These are phyloP conservation scores for Podaxis mareebaensis DNA, from an alignment of 768 basidiomycete species.

Conservation along the genomic window DNA sequence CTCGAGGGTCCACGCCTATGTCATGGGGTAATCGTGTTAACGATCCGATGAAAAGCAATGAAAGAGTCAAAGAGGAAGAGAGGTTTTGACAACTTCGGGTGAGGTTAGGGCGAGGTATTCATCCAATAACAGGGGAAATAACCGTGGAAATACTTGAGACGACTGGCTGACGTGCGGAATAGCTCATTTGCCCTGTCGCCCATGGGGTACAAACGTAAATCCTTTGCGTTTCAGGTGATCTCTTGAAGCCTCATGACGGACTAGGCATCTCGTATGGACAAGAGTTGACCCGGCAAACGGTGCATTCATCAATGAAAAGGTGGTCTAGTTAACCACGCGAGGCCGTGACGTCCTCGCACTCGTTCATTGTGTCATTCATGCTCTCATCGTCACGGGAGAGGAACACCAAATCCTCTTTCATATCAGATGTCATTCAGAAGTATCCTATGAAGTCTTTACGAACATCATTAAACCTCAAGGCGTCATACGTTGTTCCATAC, in stretches of 20 bases:
- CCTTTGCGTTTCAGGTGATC: background rate
- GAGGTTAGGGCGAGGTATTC: background rate
- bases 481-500: background rate
- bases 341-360: background rate
- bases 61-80: background rate
- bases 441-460: background rate
- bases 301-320: background rate
- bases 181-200: constrained; percentile 1
- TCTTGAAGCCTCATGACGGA: background rate
- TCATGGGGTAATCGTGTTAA: too few species aligned
- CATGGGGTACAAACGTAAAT: constrained; percentile 1
- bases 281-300: background rate
- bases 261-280: background rate
- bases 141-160: background rate
- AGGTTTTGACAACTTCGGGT: background rate
- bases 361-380: background rate
- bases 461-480: background rate
- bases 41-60: background rate
- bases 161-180: background rate
- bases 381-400: background rate
- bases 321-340: too few species aligned
- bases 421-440: background rate
- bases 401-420: background rate
- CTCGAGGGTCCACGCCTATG: background rate
- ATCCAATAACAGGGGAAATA: background rate